Evolutionary conservation across 495 filamentous ascomycete genomes (phyloP), one percentile per base, ranked within the genome.

Genomic region (Aspergillus wentii): DNA sequence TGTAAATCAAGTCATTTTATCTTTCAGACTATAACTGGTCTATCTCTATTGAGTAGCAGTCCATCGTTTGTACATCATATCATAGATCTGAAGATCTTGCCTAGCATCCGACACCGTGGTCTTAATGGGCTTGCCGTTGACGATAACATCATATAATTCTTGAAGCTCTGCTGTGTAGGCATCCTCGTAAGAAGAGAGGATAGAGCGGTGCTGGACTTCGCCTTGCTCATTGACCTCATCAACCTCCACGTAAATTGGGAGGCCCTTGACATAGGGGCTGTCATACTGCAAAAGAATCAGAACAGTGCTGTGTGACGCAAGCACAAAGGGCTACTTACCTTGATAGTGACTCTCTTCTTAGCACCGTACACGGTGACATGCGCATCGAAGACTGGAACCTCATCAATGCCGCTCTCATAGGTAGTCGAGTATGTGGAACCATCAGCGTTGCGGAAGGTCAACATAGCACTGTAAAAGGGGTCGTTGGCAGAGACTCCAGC

Each of bases 401-500:
- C 31, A 39, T 72, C 54, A 34, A 75, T 58, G 3, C 74, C 70
- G 17, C 48, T 61, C 46, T 76, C 72, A 43, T 72, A 78, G 5
- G 55, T 61, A n/a, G 67, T 66, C 11, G 64, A 38, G 38, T 72
- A 78, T 16, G 35, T 35, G 8, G 30, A 22, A 2, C 49, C 46
- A 18, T 51, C 47, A 16, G 30, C 11, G 21, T 51, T 51, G 3
- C 43, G 49, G 35, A 48, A 51, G 15, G 41, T 28, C 17, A 47
- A 42, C 1, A 47, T 21, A 11, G 37, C 43, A 42, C 32, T 41
- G 17, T 4, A 41, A 33, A 25, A 31, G 32, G 10, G 20, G 18
- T n/a, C n/a, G 35, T 13, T 38, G 43, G 14, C 19, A 44, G 18
- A 20, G 37, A 48, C 27, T 5, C 33, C 43, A 4, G 30, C 23